Evolutionary conservation across 768 basidiomycete genomes (phyloP).

Genomic region (Rhodotorula babjevae): DNA sequence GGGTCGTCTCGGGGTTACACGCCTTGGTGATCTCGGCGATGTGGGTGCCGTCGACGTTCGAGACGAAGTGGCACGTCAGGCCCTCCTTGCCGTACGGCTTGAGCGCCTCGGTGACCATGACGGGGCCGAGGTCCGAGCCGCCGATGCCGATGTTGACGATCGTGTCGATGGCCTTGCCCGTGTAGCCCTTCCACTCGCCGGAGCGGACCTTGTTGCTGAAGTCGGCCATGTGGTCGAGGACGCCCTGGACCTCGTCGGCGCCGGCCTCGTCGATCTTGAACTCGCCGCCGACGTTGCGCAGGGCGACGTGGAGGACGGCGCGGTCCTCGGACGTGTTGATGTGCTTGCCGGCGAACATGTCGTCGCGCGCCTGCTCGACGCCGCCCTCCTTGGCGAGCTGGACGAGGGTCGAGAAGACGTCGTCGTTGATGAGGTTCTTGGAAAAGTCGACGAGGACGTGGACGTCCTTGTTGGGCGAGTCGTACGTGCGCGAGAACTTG

Average conservation of each 20-base stretch:
- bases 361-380: conserved; percentile 76
- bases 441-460: conserved; percentile 92
- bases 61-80: conserved; percentile 80
- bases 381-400: conserved; percentile 76
- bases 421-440: conserved; percentile 87
- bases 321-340: conserved; percentile 99
- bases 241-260: conserved; percentile 71
- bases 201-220: conserved; percentile 79
- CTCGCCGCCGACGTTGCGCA: conserved; percentile 56
- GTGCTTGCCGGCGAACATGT: conserved; percentile 92
- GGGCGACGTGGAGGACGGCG: conserved; percentile 89
- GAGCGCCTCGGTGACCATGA: conserved; percentile 98
- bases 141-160: conserved; percentile 99
- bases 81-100: conserved; percentile 87
- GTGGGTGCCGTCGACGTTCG: conserved; percentile 98
- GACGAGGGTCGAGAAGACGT: conserved; percentile 72
- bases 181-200: conserved; percentile 94
- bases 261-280: conserved; percentile 76
- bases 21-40: conserved; percentile 75
- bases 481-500: conserved; percentile 75
- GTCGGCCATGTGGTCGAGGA: conserved; percentile 83
- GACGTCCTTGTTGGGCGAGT: conserved; percentile 55
- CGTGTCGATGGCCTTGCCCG: conserved; percentile 85
- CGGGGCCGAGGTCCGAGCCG: conserved; percentile 93
- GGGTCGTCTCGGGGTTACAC: conserved; percentile 83